Conservation (phyloP, 2,329 filamentous ascomycete species). For the Monosporascus sp. region DNA sequence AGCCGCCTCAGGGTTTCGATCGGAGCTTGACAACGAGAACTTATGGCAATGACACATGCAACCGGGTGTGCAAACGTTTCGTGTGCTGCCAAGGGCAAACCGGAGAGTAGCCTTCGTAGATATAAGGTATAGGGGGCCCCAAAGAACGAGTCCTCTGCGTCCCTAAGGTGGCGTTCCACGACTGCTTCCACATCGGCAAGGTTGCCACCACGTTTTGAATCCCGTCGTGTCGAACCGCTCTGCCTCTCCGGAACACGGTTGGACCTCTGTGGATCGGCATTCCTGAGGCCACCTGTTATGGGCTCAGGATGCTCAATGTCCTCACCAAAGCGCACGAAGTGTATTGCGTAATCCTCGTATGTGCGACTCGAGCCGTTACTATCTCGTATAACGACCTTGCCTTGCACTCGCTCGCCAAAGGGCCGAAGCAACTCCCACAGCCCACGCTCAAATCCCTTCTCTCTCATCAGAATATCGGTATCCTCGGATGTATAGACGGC, state of each 20-base stretch:
- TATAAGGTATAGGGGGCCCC: slow-evolving; percentile 58
- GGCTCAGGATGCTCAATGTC: slow-evolving; percentile 48
- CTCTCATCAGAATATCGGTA: slow-evolving; percentile 71
- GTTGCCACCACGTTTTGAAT: slow-evolving; percentile 31
- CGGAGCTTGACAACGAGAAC: slow-evolving; percentile 75
- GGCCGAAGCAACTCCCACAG: slow-evolving; percentile 82
- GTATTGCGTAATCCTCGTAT: slow-evolving; percentile 86
- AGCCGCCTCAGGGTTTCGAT: slow-evolving; percentile 82
- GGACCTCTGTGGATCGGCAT: slow-evolving; percentile 11
- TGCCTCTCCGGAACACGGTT: slow-evolving; percentile 26
- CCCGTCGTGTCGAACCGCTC: slow-evolving; percentile 9
- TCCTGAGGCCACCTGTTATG: slow-evolving; percentile 28
- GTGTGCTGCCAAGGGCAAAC: slow-evolving; percentile 71
- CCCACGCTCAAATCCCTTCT: slow-evolving; percentile 80
- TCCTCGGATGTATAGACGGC: slow-evolving; percentile 83
- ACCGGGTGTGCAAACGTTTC: slow-evolving; percentile 95
- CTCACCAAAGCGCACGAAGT: slow-evolving; percentile 70
- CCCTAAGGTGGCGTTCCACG: slow-evolving; percentile 72
- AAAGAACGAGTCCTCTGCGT: slow-evolving; percentile 60
- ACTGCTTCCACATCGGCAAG: slow-evolving; percentile 72
- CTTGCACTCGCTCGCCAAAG: slow-evolving; percentile 82
- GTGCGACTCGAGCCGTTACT: slow-evolving; percentile 78
- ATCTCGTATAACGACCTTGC: slow-evolving; percentile 86
- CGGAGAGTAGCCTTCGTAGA: slow-evolving; percentile 75
- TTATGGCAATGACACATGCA: slow-evolving; percentile 90